phyloP scores from a whole-genome alignment of 768 basidiomycete species.

The Pulveroboletus sp. region DNA sequence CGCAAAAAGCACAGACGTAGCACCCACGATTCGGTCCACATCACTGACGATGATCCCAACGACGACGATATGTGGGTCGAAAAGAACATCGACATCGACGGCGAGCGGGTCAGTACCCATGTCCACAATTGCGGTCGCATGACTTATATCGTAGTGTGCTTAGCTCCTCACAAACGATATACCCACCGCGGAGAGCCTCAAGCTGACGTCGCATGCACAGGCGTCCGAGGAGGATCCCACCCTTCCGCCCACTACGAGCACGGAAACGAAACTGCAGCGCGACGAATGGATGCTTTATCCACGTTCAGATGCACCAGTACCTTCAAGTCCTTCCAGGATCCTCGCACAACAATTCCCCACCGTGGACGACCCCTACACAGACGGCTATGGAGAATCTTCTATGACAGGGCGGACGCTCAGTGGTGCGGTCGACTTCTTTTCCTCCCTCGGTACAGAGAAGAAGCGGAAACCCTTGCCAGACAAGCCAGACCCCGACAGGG shows the following conservation, averaged over 20 bases:
- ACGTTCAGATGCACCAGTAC: slow-evolving; percentile 21
- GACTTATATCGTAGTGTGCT: slow-evolving; percentile 5
- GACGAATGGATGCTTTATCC: slow-evolving; percentile 90
- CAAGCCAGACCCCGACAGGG: slow-evolving; percentile 69
- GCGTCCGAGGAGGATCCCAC: slow-evolving; percentile 40
- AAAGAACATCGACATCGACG: slow-evolving; percentile 78
- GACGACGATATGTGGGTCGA: slow-evolving; percentile 84
- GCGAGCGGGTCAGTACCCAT: slow-evolving; percentile 57
- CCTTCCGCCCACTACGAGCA: slow-evolving; percentile 42
- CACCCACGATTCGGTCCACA: slow-evolving; percentile 31
- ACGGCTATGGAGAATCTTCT: slow-evolving; percentile 58
- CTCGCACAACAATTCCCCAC: slow-evolving; percentile 25
- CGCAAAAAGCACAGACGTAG: slow-evolving; percentile 36
- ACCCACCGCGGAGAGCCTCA: slow-evolving; percentile 69
- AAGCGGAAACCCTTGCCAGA: slow-evolving; percentile 60
- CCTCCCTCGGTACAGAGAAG: slow-evolving; percentile 76
- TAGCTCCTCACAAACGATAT: slow-evolving; percentile 70
- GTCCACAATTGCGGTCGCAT: background rate
- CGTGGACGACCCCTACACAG: slow-evolving; percentile 53
- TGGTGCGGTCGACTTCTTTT: slow-evolving; percentile 85
- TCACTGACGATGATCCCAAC: slow-evolving; percentile 69
- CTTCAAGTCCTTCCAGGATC: slow-evolving; percentile 31
- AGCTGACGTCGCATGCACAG: slow-evolving; percentile 58
- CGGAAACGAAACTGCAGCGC: slow-evolving; percentile 54
- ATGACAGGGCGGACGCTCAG: slow-evolving; percentile 43